phyloP scores from a whole-genome alignment of 139 green algal genomes.

The Chloropicon primus region DNA sequence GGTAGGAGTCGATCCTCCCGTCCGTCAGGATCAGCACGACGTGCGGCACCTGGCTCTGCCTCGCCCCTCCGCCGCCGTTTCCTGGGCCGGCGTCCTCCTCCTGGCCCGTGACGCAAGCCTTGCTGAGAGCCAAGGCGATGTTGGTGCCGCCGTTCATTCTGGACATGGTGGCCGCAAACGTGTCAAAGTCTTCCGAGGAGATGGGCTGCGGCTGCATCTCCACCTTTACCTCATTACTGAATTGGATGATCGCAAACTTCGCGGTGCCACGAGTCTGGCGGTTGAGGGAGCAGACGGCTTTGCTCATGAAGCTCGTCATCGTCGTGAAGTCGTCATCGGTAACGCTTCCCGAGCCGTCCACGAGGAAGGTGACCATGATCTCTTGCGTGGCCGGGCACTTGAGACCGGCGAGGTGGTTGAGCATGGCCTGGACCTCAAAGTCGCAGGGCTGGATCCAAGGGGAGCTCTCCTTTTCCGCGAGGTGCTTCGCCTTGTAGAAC shows the following conservation, averaged over 20 bases:
- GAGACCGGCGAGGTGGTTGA: neutral
- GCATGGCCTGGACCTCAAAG: conserved; percentile 27
- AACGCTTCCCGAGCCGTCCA: conserved; percentile 31
- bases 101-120: conserved; percentile 17
- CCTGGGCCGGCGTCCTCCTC: neutral
- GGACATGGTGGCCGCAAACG: conserved; percentile 5
- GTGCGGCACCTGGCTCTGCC: neutral
- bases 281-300: neutral
- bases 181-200: neutral
- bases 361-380: conserved; percentile 31
- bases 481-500: conserved; percentile 20
- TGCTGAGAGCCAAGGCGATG: conserved; percentile 37
- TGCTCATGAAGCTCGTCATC: conserved; percentile 20
- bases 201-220: conserved; percentile 28
- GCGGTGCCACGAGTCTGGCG: neutral
- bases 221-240: conserved; percentile 43
- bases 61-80: neutral
- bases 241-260: conserved; percentile 41
- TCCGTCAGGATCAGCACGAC: conserved; percentile 48
- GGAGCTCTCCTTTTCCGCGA: conserved; percentile 1
- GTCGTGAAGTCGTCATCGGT: conserved; percentile 21
- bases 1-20: conserved; percentile 33
- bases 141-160: conserved; percentile 71
- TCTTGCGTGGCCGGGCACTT: neutral
- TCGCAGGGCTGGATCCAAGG: conserved; percentile 28